phyloP scores from a whole-genome alignment of 2,329 filamentous ascomycete species.

The Fusarium sp. region DNA sequence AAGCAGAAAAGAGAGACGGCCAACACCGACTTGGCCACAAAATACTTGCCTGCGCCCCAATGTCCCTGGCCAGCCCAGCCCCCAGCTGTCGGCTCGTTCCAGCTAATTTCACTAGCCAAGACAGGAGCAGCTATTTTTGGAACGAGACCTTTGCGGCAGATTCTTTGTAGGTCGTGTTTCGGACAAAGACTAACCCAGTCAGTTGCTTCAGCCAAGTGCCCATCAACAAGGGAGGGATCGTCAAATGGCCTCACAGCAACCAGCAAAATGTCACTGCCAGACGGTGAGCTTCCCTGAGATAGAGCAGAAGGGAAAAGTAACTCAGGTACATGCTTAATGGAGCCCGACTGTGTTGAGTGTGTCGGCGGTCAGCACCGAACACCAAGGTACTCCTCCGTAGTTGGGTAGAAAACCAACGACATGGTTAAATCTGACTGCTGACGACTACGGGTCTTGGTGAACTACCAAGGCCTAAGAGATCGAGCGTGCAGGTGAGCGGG shows the following conservation, averaged over 20 bases:
- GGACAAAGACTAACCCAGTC: constrained; percentile 35
- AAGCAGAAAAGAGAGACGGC: constrained; percentile 13
- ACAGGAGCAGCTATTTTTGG: constrained; percentile 43
- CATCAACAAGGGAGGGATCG: constrained; percentile 27
- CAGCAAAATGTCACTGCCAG: constrained; percentile 23
- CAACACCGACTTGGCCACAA: constrained; percentile 18
- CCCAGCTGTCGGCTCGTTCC: constrained; percentile 36
- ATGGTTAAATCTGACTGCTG: constrained; percentile 46
- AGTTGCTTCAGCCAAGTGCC: constrained; percentile 25
- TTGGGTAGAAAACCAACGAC: constrained; percentile 3
- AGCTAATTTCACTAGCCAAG: constrained; percentile 41
- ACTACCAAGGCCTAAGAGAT: constrained; percentile 22
- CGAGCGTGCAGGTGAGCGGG: constrained; percentile 35
- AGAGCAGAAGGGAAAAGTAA: background rate
- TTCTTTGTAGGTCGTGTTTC: constrained; percentile 39
- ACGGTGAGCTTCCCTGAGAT: background rate
- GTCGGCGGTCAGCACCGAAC: constrained; percentile 40
- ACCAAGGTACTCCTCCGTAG: constrained; percentile 12
- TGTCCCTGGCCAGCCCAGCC: constrained; percentile 4
- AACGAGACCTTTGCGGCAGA: constrained; percentile 32
- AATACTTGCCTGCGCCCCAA: constrained; percentile 39
- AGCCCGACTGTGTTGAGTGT: constrained; percentile 11
- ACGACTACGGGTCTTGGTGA: constrained; percentile 8
- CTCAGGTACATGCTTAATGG: constrained; percentile 22
- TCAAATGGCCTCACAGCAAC: constrained; percentile 27